Conservation (phyloP, 345 rosid genomes). For the Citrus trifoliata region DNA sequence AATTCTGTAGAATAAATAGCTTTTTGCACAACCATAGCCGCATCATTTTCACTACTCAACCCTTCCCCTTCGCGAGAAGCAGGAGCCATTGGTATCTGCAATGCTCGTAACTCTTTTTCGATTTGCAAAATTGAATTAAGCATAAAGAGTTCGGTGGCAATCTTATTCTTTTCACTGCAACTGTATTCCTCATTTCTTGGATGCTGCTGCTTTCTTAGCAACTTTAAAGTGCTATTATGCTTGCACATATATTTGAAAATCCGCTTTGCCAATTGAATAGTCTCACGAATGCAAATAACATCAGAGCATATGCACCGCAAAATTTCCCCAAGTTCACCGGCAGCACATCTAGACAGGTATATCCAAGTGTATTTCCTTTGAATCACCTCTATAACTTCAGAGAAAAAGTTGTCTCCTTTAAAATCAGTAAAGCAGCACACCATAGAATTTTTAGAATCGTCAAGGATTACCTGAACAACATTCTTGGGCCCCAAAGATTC, state of each 20-base stretch:
- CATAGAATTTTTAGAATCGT: background rate
- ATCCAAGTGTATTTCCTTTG: background rate
- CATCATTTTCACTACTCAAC: background rate
- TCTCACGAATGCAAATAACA: background rate
- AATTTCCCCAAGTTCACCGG: background rate
- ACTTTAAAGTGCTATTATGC: background rate
- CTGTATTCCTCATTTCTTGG: background rate
- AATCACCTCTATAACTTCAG: background rate
- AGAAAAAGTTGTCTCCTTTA: background rate
- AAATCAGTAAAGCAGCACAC: background rate
- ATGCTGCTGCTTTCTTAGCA: background rate
- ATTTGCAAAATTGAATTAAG: conserved; percentile 5
- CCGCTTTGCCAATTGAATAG: background rate
- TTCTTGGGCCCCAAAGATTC: background rate
- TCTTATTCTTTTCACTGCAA: background rate
- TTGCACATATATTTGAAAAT: background rate
- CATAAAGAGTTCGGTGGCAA: background rate
- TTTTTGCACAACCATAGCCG: background rate
- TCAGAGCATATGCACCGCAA: background rate
- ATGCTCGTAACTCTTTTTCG: background rate
- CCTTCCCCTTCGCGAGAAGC: background rate
- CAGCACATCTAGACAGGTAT: background rate
- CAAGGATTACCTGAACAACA: conserved; percentile 13
- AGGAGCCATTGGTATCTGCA: fast-evolving
- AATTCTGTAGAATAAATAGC: conserved; percentile 4